Evolutionary conservation across 495 filamentous ascomycete species (phyloP).

Genomic region (Hypoxylon cercidicola): DNA sequence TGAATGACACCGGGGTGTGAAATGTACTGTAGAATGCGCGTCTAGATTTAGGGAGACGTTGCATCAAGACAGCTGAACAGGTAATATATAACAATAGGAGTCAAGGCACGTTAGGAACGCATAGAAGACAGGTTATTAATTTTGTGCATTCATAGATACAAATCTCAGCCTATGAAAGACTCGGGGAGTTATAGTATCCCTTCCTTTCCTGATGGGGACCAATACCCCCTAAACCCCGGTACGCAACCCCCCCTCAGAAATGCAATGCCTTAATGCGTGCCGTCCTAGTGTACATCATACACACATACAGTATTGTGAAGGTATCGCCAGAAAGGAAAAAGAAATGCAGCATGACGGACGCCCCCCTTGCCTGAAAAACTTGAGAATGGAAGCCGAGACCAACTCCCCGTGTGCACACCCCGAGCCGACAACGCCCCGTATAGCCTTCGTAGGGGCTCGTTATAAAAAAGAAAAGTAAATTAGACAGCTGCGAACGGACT

Average conservation of each 20-base stretch:
- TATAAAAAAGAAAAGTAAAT: constrained; percentile 8
- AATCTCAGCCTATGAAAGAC: constrained; percentile 4
- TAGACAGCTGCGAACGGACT: background rate
- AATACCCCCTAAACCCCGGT: background rate
- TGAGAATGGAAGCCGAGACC: constrained; percentile 12
- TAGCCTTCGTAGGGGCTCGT: constrained; percentile 11
- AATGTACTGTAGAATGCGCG: too few species aligned
- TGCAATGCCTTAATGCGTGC: constrained; percentile 23
- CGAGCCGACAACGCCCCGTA: constrained; percentile 34
- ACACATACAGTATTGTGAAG: constrained; percentile 18
- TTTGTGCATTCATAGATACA: constrained; percentile 19
- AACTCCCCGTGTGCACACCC: constrained; percentile 17
- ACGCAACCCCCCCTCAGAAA: constrained; percentile 1
- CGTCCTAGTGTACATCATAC: constrained; percentile 36
- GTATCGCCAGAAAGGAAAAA: constrained; percentile 18
- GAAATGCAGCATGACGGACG: constrained; percentile 6
- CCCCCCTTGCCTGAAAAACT: constrained; percentile 13
- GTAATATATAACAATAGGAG: too few species aligned
- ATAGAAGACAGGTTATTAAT: background rate
- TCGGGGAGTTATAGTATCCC: constrained; percentile 3
- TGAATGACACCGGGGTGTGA: background rate
- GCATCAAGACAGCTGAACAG: too few species aligned
- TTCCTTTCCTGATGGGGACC: background rate
- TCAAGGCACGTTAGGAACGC: too few species aligned
- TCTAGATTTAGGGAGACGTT: too few species aligned